Percentiles rank a stretch among this genome's conserved stretches.
phyloP scores from a whole-genome alignment of 202 grass and related monocot species.

The Tripidium arundinaceum region DNA sequence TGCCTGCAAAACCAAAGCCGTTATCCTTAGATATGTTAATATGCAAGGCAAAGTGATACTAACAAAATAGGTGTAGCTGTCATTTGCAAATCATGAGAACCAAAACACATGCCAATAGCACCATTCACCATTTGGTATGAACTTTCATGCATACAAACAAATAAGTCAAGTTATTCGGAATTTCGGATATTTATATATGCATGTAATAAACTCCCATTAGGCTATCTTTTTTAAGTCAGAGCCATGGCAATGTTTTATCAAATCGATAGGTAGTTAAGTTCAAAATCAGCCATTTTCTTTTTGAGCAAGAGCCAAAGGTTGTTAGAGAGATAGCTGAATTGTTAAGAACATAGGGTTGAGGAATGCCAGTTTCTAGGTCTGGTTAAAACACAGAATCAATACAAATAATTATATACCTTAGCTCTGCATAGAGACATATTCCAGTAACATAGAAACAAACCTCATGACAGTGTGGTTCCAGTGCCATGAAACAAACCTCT shows the following conservation, averaged over 20 bases:
- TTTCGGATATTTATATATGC: background rate
- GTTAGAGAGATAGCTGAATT: background rate
- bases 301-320: background rate
- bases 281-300: background rate
- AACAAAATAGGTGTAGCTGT: background rate
- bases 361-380: background rate
- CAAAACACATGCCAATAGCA: background rate
- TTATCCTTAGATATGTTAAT: background rate
- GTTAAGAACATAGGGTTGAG: background rate
- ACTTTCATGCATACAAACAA: background rate
- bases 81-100: background rate
- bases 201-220: background rate
- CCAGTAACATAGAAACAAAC: constrained; percentile 88
- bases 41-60: background rate
- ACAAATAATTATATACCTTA: constrained; percentile 50
- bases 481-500: constrained; percentile 88
- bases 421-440: constrained; percentile 84
- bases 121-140: background rate
- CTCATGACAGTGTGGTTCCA: constrained; percentile 84
- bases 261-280: background rate
- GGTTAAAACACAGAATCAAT: background rate
- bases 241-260: background rate
- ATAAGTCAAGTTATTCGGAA: background rate
- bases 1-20: constrained; percentile 38
- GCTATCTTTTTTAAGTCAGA: background rate